These are phyloP conservation scores for Colletotrichum graminicola DNA, from an alignment of 2,329 filamentous ascomycete genomes.

Conservation along the genomic window DNA sequence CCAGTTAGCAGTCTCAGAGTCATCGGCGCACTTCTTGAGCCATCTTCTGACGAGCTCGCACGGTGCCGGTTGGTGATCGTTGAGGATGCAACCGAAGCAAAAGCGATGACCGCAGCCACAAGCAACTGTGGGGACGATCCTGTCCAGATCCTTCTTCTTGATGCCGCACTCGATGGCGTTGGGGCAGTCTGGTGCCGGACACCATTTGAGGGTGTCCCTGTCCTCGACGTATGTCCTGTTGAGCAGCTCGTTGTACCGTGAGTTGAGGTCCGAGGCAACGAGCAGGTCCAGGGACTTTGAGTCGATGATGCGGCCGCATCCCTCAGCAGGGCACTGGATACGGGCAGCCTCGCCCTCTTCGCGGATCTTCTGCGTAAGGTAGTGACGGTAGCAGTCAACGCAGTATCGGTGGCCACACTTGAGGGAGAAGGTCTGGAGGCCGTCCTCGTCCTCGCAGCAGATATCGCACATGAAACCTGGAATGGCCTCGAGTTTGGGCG, in stretches of 20 bases:
- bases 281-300: slow-evolving; percentile 87
- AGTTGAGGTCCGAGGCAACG: slow-evolving; percentile 66
- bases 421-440: slow-evolving; percentile 88
- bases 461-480: slow-evolving; percentile 92
- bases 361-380: slow-evolving; percentile 91
- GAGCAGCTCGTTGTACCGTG: slow-evolving; percentile 84
- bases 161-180: slow-evolving; percentile 91
- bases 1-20: slow-evolving; percentile 99
- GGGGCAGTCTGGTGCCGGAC: slow-evolving; percentile 95
- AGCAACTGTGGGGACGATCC: slow-evolving; percentile 88
- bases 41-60: slow-evolving; percentile 93
- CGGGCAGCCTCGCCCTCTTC: slow-evolving; percentile 95
- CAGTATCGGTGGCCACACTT: slow-evolving; percentile 96
- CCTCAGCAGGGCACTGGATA: slow-evolving; percentile 91
- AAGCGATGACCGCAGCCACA: slow-evolving; percentile 89
- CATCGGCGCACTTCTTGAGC: slow-evolving; percentile 98
- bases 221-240: slow-evolving; percentile 97
- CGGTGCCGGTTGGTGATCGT: slow-evolving; percentile 93
- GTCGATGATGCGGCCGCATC: slow-evolving; percentile 91
- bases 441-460: slow-evolving; percentile 89
- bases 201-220: slow-evolving; percentile 96
- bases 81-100: slow-evolving; percentile 93
- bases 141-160: slow-evolving; percentile 87
- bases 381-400: slow-evolving; percentile 91
- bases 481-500: slow-evolving; percentile 77